Percentiles rank a stretch among this genome's conserved stretches.
These are phyloP conservation scores for Chlamydomonas sphaeroides DNA, from an alignment of 139 green algal genomes.

Conservation along the genomic window DNA sequence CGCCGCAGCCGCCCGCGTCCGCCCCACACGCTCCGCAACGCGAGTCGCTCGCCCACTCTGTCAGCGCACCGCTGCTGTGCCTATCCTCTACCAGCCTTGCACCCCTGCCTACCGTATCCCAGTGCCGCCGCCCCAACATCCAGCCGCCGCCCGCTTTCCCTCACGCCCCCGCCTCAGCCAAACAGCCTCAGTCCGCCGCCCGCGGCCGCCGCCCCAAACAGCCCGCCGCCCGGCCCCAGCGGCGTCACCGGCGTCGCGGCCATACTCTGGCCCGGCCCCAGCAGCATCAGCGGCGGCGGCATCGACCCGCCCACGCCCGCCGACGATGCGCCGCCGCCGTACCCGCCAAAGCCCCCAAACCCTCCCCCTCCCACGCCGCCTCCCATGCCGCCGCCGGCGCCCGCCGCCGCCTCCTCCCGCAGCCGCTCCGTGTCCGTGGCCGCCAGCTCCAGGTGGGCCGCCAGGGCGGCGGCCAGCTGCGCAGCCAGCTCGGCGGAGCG, in stretches of 20 bases:
- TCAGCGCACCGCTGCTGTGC: too few species aligned
- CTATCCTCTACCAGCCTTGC: too few species aligned
- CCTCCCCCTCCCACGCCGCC: too few species aligned
- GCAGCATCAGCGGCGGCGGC: conserved; percentile 2
- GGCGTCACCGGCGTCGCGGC: background rate
- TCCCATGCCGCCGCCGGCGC: background rate
- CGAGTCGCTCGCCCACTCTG: too few species aligned
- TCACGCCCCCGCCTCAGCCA: conserved; percentile 1
- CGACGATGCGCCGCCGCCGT: background rate
- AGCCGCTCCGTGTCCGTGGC: conserved; percentile 17
- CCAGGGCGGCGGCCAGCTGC: background rate
- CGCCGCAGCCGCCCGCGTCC: too few species aligned
- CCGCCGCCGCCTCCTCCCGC: background rate
- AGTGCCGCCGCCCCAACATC: too few species aligned
- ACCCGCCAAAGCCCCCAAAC: background rate
- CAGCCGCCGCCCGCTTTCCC: too few species aligned
- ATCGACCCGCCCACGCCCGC: background rate
- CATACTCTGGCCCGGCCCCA: background rate
- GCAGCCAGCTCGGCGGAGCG: background rate
- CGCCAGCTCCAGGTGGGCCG: conserved; percentile 14
- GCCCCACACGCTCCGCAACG: too few species aligned
- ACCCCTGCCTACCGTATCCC: too few species aligned
- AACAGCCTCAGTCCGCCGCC: conserved; percentile 7
- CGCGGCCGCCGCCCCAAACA: background rate
- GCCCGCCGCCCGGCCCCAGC: background rate